phyloP scores from a whole-genome alignment of 306 rosid species.

The Vigna mungo region DNA sequence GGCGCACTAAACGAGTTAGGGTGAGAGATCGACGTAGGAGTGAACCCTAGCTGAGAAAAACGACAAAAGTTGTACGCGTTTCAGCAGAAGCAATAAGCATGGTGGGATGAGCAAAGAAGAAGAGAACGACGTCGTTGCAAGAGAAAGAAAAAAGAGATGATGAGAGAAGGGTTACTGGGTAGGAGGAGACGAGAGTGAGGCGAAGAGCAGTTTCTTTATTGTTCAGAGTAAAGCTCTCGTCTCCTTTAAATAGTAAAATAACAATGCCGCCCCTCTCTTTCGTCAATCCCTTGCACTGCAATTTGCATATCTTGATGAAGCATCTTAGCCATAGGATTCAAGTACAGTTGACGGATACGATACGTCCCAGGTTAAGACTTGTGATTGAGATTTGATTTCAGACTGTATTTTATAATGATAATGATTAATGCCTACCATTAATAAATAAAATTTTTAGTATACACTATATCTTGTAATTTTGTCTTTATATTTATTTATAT shows the following conservation, averaged over 20 bases:
- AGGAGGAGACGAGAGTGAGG: conserved; percentile 9
- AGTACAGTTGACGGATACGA: conserved; percentile 10
- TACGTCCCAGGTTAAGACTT: not conserved
- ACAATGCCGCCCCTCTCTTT: conserved; percentile 19
- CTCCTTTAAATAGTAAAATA: not conserved
- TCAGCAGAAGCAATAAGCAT: not conserved
- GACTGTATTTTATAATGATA: not conserved
- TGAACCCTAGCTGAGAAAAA: conserved; percentile 46
- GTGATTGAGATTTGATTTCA: not conserved
- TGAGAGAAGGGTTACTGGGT: not conserved
- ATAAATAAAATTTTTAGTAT: too few relatives aligned
- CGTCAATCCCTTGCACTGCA: not conserved
- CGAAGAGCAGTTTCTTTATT: not conserved
- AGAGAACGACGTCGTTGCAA: conserved; percentile 29
- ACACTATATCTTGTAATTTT: too few relatives aligned
- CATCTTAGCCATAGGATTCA: conserved; percentile 28
- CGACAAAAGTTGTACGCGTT: conserved; percentile 12
- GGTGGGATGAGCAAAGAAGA: not conserved
- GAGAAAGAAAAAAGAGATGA: not conserved
- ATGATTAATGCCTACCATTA: not conserved
- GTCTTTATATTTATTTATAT: too few relatives aligned
- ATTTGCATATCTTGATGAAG: not conserved
- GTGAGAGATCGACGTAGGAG: conserved; percentile 26
- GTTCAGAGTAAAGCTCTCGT: not conserved
- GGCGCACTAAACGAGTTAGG: not conserved